Evolutionary conservation across 768 basidiomycete species (phyloP).

Genomic region (Russula griseocarnosa): DNA sequence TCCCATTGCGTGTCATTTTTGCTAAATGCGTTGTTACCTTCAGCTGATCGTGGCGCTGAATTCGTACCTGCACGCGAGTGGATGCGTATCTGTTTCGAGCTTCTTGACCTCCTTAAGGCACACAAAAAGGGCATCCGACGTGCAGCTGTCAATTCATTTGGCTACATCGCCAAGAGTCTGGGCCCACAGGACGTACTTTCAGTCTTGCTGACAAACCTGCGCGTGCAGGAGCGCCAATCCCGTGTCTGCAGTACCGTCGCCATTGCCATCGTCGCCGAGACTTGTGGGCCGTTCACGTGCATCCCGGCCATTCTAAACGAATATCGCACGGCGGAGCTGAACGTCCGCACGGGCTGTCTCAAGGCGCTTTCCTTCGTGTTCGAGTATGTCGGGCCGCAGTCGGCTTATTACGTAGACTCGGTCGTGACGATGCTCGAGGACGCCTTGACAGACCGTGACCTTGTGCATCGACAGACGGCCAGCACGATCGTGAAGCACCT

Average conservation of each 20-base stretch:
- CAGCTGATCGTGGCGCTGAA: conserved; percentile 97
- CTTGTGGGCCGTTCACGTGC: conserved; percentile 96
- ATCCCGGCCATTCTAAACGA: conserved; percentile 98
- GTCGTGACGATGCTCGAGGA: conserved; percentile 98
- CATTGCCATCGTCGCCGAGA: conserved; percentile 93
- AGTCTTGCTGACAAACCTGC: conserved; percentile 91
- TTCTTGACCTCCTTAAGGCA: conserved; percentile 94
- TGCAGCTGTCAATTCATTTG: conserved; percentile 98
- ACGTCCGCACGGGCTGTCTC: conserved; percentile 97
- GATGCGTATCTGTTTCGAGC: conserved; percentile 99
- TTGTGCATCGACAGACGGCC: conserved; percentile 97
- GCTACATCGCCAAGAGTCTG: conserved; percentile 98
- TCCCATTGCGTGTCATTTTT: neutral
- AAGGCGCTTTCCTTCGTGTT: conserved; percentile 99
- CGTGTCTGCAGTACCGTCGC: conserved; percentile 98
- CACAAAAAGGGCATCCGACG: conserved; percentile 99
- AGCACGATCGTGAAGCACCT: conserved; percentile 98
- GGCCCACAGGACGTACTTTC: conserved; percentile 98
- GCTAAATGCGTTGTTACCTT: conserved; percentile 16
- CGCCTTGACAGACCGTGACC: conserved; percentile 94
- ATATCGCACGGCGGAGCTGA: conserved; percentile 96
- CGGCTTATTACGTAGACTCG: conserved; percentile 94
- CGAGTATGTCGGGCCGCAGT: conserved; percentile 97
- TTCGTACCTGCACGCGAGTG: conserved; percentile 98
- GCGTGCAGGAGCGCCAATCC: conserved; percentile 98